A percentile compares a stretch with the other conserved stretches of the same genome.
Evolutionary conservation across 164 flowering plant genomes (phyloP).

Genomic region (Cinnamomum chago): DNA sequence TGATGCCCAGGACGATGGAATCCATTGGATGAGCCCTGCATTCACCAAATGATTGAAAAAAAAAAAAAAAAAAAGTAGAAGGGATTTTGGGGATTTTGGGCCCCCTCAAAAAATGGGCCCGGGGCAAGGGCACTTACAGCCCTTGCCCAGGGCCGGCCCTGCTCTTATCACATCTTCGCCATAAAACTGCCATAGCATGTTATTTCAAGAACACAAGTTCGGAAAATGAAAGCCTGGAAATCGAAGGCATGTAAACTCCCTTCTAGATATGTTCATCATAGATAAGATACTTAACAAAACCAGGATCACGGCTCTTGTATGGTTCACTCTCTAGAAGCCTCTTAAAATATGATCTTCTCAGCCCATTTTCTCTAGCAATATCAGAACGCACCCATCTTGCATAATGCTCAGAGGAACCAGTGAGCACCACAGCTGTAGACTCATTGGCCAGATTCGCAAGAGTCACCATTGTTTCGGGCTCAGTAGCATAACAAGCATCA

Average conservation of each 20-base stretch:
- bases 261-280: neutral
- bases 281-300: neutral
- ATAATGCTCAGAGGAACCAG: slow-evolving; percentile 23
- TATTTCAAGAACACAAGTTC: neutral
- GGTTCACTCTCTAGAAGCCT: slow-evolving; percentile 24
- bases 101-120: too few relatives aligned
- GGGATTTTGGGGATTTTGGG: too few relatives aligned
- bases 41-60: too few relatives aligned
- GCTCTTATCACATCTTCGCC: neutral
- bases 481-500: slow-evolving; percentile 39
- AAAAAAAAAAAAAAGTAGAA: too few relatives aligned
- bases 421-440: slow-evolving; percentile 32
- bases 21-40: too few relatives aligned
- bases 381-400: slow-evolving; percentile 32
- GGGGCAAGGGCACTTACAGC: too few relatives aligned
- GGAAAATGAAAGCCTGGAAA: neutral
- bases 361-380: slow-evolving; percentile 25
- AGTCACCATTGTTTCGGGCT: slow-evolving; percentile 41
- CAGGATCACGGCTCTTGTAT: slow-evolving; percentile 18
- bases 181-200: neutral
- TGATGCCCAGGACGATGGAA: too few relatives aligned
- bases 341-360: slow-evolving; percentile 37
- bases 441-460: slow-evolving; percentile 30
- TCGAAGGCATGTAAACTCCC: neutral
- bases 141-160: too few relatives aligned